phyloP scores from a whole-genome alignment of 352 stramenopile genomes.

The Pythium folliculosum region DNA sequence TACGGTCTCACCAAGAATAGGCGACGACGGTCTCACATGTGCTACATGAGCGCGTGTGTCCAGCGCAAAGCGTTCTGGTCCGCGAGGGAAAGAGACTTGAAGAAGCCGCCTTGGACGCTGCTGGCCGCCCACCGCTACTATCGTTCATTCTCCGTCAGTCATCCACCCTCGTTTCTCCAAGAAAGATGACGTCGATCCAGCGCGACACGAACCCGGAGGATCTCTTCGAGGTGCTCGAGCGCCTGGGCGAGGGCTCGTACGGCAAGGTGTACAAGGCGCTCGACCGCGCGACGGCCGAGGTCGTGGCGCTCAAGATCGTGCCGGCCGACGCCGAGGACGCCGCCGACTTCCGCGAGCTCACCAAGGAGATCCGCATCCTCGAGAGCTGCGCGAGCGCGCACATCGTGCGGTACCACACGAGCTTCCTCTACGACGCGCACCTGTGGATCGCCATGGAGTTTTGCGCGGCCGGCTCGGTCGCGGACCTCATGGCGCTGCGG shows the following conservation, averaged over 20 bases:
- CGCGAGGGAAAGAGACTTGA: not conserved
- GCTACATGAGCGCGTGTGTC: not conserved
- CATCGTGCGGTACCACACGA: conserved; percentile 86
- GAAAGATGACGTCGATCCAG: conserved; percentile 64
- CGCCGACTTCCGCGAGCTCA: conserved; percentile 58
- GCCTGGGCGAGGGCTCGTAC: conserved; percentile 84
- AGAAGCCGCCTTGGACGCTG: not conserved
- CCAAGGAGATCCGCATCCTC: conserved; percentile 86
- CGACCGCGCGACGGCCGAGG: conserved; percentile 50
- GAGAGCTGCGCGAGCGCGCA: conserved; percentile 78
- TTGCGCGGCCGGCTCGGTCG: conserved; percentile 80
- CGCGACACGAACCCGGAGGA: conserved; percentile 65
- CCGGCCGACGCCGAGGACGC: conserved; percentile 81
- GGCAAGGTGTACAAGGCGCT: conserved; percentile 86
- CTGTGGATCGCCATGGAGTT: conserved; percentile 91
- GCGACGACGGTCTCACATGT: not conserved
- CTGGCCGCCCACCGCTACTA: no score
- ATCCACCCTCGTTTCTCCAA: not conserved
- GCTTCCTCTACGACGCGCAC: conserved; percentile 73
- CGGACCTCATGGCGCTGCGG: conserved; percentile 73
- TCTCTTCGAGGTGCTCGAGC: conserved; percentile 75
- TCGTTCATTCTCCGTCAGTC: no score
- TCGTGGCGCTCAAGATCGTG: conserved; percentile 87
- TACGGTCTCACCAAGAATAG: not conserved
- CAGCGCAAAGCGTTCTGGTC: not conserved